Base-by-base conservation (phyloP, 1,284 basidiomycete species). In the Rhodofomes roseus region DNA sequence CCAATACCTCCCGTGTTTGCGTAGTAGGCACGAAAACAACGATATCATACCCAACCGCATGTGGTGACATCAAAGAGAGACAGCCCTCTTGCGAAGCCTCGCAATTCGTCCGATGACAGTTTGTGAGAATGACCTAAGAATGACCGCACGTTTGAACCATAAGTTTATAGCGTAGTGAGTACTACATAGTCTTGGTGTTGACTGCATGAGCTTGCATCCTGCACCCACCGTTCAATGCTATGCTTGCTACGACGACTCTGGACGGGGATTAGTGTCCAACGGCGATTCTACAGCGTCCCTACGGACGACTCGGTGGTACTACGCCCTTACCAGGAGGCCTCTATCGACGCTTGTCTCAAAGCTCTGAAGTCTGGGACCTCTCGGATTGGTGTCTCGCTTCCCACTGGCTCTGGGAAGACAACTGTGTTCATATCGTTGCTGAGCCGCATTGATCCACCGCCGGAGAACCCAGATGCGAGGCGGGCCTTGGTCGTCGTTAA, bases 381-480 rank as follows among this genome's bases (percentile, higher is more conserved):
- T 1, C 87, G 95, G 23, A 91, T 98, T 52, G 95, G 95, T n/a
- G 92, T 96, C 23, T 96, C 92, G 14, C 81, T 95, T 1, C 95
- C 95, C 11, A 97, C 96, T 22, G 93, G 94, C 12, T 86, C 92
- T 29, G 96, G 96, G 8, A 98, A 98, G 74, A 98, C 96, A 0
- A 93, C 92, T 1, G 91, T 96, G 60, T 98, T 96, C 76, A 88
- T 95, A 55, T 84, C 85, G 5, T 81, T 96, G 20, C 79, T 96
- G 11, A 84, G 87, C 9, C 80, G 83, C 22, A 78, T 92, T 31
- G 56, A 67, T 4, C 66, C 84, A 23, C 82, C 83, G 4, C 56
- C 63, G 1, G 66, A 70, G 0, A 76, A 78, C 55, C 74, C 79
- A 3, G 62, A 68, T 29, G 86, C 86, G 12, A 82, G 71, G 4